Evolutionary conservation across 2,329 filamentous ascomycete genomes (phyloP).

Genomic region (Moelleriella libera): DNA sequence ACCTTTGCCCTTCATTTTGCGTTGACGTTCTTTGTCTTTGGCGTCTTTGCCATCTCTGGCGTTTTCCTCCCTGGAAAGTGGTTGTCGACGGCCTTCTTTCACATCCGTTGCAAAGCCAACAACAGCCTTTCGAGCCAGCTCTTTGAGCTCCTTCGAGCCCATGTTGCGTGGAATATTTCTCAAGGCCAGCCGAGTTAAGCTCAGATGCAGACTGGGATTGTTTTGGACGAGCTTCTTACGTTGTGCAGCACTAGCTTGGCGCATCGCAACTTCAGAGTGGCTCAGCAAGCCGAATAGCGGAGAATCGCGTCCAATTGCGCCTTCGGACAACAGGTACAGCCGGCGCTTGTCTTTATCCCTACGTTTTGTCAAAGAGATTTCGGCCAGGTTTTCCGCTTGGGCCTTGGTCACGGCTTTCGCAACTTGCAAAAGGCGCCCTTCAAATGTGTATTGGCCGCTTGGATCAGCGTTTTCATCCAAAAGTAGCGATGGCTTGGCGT

Average conservation of each 20-base stretch:
- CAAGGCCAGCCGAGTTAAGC: constrained; percentile 76
- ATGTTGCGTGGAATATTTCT: constrained; percentile 81
- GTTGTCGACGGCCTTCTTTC: constrained; percentile 59
- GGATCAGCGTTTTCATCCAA: constrained; percentile 76
- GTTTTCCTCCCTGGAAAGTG: constrained; percentile 81
- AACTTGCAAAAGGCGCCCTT: constrained; percentile 76
- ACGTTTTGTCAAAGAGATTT: constrained; percentile 47
- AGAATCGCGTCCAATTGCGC: constrained; percentile 64
- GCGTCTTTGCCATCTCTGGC: constrained; percentile 67
- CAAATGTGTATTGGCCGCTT: constrained; percentile 75
- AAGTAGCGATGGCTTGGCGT: constrained; percentile 64
- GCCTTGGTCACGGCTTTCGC: constrained; percentile 73
- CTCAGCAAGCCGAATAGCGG: constrained; percentile 64
- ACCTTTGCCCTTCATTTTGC: constrained; percentile 68
- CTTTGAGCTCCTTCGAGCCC: constrained; percentile 77
- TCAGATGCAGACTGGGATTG: constrained; percentile 81
- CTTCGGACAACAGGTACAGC: constrained; percentile 78
- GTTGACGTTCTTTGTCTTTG: constrained; percentile 62
- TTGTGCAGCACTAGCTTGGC: constrained; percentile 75
- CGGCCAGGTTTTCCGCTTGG: constrained; percentile 63
- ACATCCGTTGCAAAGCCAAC: constrained; percentile 90
- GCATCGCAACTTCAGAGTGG: constrained; percentile 70
- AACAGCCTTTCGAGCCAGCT: constrained; percentile 78
- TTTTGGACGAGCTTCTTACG: constrained; percentile 80
- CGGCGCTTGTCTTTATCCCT: constrained; percentile 78